Evolutionary conservation across 2,329 filamentous ascomycete genomes (phyloP), one percentile per base, ranked within the genome.

Genomic region (Trichoderma aggressivum): DNA sequence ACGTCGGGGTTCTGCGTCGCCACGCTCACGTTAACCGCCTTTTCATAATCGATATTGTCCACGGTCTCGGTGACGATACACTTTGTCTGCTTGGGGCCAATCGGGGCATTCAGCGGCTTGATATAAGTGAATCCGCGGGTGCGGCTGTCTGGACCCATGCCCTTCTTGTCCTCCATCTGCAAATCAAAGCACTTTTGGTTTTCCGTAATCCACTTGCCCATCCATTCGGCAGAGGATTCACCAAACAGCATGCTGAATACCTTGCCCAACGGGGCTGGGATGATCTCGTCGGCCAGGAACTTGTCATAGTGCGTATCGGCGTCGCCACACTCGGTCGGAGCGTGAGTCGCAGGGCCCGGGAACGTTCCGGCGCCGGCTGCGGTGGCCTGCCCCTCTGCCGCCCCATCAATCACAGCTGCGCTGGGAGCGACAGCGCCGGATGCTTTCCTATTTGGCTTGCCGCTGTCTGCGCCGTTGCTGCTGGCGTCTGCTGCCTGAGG

Each of bases 81-180:
- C 78, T 97, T 98, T 14, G 96, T 99, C 82, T 97, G 93, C 79
- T 88, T 96, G 0, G 96, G 96, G 0, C 96, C 96, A 74, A 99
- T 95, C 1, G 93, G 86, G 2, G 86, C 92, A 76, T 90, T 88
- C 2, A 99, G 84, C 2, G 96, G 96, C 80, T 98, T 98, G 82
- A 97, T 97, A 79, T 98, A 99, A 1, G 90, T 91, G 79, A 91
- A 97, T 24, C 84, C 89, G 59, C 94, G 89, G 3, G 87, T 87
- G 79, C 90, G 92, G 81, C 91, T 92, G 21, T 97, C 93, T 61
- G 89, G 87, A 3, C 88, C 89, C 28, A 97, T 81, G 0, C 92
- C 94, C 76, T 91, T 92, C 78, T 94, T 93, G 75, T 97, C 94
- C 59, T 95, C 92, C 82, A 97, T 90, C 73, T 93, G 91, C 30